Conservation (phyloP, 805 yeast species). For the Saturnispora ahearnii region DNA sequence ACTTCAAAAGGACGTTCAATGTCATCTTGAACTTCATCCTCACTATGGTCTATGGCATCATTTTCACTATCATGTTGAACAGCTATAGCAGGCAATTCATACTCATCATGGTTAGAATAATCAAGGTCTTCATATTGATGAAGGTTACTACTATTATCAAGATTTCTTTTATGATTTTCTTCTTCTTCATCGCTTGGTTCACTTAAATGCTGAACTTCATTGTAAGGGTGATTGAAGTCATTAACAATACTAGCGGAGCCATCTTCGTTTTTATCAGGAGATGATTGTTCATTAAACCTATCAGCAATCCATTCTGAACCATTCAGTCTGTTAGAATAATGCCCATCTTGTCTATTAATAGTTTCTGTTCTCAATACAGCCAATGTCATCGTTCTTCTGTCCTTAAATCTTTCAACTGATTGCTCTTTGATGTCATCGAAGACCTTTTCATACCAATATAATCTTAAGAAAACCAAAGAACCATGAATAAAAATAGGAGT, state of each 20-base stretch:
- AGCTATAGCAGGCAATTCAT: not conserved
- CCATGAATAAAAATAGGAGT: constrained; percentile 90
- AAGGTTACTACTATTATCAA: not conserved
- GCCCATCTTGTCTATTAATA: constrained; percentile 14
- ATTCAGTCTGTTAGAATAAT: constrained; percentile 19
- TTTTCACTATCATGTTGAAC: not conserved
- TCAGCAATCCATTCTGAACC: constrained; percentile 25
- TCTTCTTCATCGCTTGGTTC: constrained; percentile 34
- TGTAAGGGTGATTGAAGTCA: not conserved
- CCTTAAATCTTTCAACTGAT: constrained; percentile 69
- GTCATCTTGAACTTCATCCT: not conserved
- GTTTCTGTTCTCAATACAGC: constrained; percentile 37
- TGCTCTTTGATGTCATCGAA: constrained; percentile 73
- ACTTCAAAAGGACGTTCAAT: not conserved
- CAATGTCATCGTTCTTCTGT: constrained; percentile 73
- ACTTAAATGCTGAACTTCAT: constrained; percentile 26
- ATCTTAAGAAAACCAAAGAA: constrained; percentile 60
- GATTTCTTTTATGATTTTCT: not conserved
- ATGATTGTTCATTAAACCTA: constrained; percentile 12
- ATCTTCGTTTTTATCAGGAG: constrained; percentile 3
- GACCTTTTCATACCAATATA: constrained; percentile 83
- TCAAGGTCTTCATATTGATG: not conserved
- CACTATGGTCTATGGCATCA: not conserved
- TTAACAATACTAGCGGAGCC: not conserved
- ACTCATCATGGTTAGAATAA: not conserved